phyloP scores from a whole-genome alignment of 345 rosid genomes.

The Gossypium bickii region DNA sequence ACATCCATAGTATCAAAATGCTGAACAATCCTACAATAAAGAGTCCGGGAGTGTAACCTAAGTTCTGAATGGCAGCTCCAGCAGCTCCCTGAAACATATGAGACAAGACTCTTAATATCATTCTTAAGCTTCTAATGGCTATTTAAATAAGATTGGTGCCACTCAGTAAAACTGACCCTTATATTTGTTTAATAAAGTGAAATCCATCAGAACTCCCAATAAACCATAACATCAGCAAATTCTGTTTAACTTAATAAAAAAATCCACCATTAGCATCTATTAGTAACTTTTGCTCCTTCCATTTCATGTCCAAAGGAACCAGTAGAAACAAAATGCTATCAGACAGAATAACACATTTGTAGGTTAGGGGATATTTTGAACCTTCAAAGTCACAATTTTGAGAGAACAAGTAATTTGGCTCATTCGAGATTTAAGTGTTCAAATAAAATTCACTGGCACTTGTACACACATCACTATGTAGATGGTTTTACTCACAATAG shows the following conservation, averaged over 20 bases:
- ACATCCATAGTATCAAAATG: conserved; percentile 91
- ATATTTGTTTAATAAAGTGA: not conserved
- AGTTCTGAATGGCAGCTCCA: conserved; percentile 68
- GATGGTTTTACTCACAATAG: not conserved
- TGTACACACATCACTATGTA: not conserved
- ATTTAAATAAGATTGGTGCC: not conserved
- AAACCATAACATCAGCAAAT: not conserved
- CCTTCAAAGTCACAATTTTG: not conserved
- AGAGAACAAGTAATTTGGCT: not conserved
- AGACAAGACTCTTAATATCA: conserved; percentile 6
- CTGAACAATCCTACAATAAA: conserved; percentile 84
- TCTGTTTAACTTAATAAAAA: not conserved
- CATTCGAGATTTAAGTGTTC: not conserved
- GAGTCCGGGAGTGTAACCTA: conserved; percentile 96
- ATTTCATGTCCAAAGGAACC: conserved; percentile 1
- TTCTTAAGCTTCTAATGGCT: not conserved
- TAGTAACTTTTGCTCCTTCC: not conserved
- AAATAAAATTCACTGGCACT: not conserved
- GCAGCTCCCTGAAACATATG: conserved; percentile 74
- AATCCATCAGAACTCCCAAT: not conserved
- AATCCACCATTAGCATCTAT: not conserved
- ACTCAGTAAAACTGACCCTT: not conserved
- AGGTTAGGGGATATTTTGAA: not conserved
- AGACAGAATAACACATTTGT: not conserved
- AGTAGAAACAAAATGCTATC: not conserved